Conservation (phyloP, 306 rosid genomes). For the Pterocarpus macrocarpus region DNA sequence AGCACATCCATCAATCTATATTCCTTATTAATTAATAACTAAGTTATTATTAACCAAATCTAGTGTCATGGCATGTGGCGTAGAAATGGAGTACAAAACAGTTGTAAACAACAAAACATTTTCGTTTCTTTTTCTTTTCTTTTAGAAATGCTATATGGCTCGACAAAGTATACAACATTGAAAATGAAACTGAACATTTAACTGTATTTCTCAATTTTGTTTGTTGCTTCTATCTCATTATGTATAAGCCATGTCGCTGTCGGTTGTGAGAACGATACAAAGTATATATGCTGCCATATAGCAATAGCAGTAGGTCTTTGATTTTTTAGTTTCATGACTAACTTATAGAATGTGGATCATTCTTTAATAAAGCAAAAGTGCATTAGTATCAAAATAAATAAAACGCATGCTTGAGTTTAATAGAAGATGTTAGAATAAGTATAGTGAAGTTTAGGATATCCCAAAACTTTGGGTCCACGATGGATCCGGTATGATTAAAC, state of each 20-base stretch:
- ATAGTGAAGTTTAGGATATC: too few relatives aligned
- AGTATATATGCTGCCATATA: not conserved
- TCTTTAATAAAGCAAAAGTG: not conserved
- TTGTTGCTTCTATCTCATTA: not conserved
- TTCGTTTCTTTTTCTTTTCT: not conserved
- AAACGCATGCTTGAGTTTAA: not conserved
- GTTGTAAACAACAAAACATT: too few relatives aligned
- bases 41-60: not conserved
- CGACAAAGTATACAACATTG: not conserved
- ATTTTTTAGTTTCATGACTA: not conserved
- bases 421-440: not conserved
- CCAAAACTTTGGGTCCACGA: too few relatives aligned
- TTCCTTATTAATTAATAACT: not conserved
- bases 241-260: not conserved
- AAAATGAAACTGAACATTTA: slow-evolving; percentile 4
- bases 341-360: not conserved
- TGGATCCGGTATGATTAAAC: too few relatives aligned
- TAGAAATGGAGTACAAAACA: too few relatives aligned
- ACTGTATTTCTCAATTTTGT: not conserved
- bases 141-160: not conserved
- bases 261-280: not conserved
- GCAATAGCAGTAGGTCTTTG: not conserved
- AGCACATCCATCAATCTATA: not conserved
- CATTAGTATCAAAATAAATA: not conserved
- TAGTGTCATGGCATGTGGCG: not conserved